These are phyloP conservation scores for Abelmoschus esculentus DNA, from an alignment of 345 rosid genomes.

Conservation along the genomic window DNA sequence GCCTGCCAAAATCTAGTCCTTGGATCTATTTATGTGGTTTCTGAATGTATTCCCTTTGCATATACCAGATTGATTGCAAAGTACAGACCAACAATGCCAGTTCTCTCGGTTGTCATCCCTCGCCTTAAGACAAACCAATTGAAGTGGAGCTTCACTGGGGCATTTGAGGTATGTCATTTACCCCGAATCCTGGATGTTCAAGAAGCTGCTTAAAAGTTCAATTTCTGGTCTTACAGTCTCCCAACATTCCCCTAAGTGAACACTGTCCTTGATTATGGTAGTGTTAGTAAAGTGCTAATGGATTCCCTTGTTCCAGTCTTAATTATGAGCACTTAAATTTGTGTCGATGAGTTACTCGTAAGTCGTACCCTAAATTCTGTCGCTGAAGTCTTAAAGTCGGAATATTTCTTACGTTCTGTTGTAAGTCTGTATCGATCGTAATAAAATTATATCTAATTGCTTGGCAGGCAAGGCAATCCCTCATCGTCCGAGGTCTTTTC, in stretches of 20 bases:
- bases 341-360: neutral
- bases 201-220: neutral
- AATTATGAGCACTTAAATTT: no score
- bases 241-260: neutral
- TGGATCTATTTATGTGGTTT: neutral
- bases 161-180: constrained; percentile 64
- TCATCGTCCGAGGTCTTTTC: constrained; percentile 79
- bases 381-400: neutral
- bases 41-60: neutral
- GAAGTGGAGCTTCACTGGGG: constrained; percentile 97
- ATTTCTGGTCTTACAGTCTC: neutral
- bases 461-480: constrained; percentile 80
- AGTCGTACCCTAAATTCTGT: no score
- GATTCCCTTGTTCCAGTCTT: neutral
- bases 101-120: constrained; percentile 93
- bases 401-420: neutral
- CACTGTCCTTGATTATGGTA: neutral
- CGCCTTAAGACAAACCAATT: constrained; percentile 96
- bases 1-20: no score
- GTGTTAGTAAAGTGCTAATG: neutral
- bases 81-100: constrained; percentile 99
- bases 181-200: neutral
- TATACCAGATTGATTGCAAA: constrained; percentile 88
- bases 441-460: neutral
- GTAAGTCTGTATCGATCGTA: neutral